These are phyloP conservation scores for Asterella californica DNA, from an alignment of 225 moss, liverwort and hornwort genomes.

Conservation along the genomic window DNA sequence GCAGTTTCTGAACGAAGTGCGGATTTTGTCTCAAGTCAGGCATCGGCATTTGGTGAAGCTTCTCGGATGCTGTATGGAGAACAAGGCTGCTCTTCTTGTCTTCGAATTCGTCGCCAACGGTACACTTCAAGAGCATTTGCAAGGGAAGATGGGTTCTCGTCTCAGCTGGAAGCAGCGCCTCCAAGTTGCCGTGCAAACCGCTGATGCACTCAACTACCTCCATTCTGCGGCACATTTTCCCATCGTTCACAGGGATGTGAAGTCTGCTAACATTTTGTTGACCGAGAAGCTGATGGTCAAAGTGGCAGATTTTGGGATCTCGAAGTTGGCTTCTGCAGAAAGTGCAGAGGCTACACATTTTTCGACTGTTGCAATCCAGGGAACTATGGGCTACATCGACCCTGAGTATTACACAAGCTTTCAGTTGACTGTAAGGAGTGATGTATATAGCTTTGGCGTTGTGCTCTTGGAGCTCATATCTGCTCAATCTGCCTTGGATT, in stretches of 20 bases:
- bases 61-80: conserved; percentile 45
- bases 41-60: conserved; percentile 48
- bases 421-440: conserved; percentile 63
- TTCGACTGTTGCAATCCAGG: conserved; percentile 21
- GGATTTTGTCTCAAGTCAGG: conserved; percentile 36
- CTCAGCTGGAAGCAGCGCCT: conserved; percentile 35
- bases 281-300: conserved; percentile 35
- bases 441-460: conserved; percentile 76
- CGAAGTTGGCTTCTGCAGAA: conserved; percentile 21
- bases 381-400: conserved; percentile 57
- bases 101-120: conserved; percentile 50
- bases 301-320: conserved; percentile 50
- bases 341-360: conserved; percentile 21
- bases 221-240: conserved; percentile 38
- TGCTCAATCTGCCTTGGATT: conserved; percentile 38
- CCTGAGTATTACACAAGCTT: conserved; percentile 67
- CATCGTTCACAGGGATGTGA: conserved; percentile 48
- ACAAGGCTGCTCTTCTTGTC: conserved; percentile 42
- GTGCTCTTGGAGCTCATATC: conserved; percentile 64
- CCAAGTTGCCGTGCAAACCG: conserved; percentile 42
- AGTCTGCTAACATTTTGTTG: conserved; percentile 46
- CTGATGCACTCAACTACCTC: conserved; percentile 47
- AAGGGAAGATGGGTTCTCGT: neutral
- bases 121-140: conserved; percentile 37
- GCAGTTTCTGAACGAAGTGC: conserved; percentile 46